Base-by-base conservation (phyloP, 2,329 filamentous ascomycete genomes). In the Calonectria pseudoturangicola region DNA sequence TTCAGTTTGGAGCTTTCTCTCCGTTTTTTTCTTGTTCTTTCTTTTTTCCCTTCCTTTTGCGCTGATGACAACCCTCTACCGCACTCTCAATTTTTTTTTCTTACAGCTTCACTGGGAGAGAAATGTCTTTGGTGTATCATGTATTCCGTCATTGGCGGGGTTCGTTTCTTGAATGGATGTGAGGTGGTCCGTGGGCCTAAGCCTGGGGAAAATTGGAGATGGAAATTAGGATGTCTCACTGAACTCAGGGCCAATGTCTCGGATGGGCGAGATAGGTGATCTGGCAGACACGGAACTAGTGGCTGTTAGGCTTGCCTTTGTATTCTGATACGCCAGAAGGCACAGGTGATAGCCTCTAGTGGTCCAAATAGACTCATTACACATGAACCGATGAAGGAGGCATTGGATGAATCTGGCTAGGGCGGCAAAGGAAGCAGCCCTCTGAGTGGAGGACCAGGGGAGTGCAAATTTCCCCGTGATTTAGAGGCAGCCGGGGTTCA, bases 161-260 rank as follows among this genome's bases (percentile, higher is more conserved):
- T 36, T 36, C 10, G 54, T 60, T 60, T 51, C 64, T n/a, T 36
- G 64, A 50, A 50, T 30, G 25, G 25, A n/a, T 50, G 63, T 48
- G 36, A 18, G 39, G n/a, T 68, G 70, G 70, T 33, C 50, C 63
- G 62, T 73, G 47, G 39, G 63, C 65, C 12, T 18, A 39, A 25
- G 36, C 25, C 27, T 15, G 39, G 66, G 33, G 27, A 69, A 45
- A n/a, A 28, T 51, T 62, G 54, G 36, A 27, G 21, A 66, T 58
- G 51, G 72, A 78, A 71, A 78, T 76, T 78, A 77, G 68, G 39
- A 65, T 75, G 78, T 80, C 80, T 80, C 78, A 80, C 67, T 74
- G 50, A 62, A 41, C 27, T 16, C 18, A 60, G 30, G 28, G 54
- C 47, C 47, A 56, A 41, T 68, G 70, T 68, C 70, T 68, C 70